phyloP scores from a whole-genome alignment of 768 basidiomycete species.

The Russula ochroleuca region DNA sequence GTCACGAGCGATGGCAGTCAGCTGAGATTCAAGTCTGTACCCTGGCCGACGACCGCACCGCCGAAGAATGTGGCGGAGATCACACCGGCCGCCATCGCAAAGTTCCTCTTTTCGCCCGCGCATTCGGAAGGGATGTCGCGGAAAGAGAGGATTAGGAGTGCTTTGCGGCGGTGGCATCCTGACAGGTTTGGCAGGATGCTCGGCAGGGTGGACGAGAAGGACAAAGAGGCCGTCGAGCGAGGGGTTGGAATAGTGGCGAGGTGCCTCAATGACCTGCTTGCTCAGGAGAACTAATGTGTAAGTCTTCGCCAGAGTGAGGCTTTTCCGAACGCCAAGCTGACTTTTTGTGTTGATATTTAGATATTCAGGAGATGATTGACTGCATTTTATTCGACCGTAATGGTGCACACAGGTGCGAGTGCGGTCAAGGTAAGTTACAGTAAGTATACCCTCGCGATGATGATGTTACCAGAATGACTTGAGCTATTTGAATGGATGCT shows the following conservation, averaged over 20 bases:
- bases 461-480: neutral
- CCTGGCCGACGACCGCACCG: constrained; percentile 58
- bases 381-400: neutral
- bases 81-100: constrained; percentile 47
- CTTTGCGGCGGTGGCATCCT: constrained; percentile 76
- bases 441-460: too few species aligned
- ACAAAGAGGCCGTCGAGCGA: constrained; percentile 52
- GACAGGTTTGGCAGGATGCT: constrained; percentile 65
- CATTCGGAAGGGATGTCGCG: constrained; percentile 56
- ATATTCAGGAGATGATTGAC: neutral
- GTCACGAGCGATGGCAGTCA: constrained; percentile 38
- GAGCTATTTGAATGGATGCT: neutral
- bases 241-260: constrained; percentile 63
- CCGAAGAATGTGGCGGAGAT: constrained; percentile 50
- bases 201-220: constrained; percentile 47
- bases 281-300: constrained; percentile 19
- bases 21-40: constrained; percentile 58
- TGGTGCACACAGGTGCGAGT: neutral
- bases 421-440: neutral
- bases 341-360: neutral
- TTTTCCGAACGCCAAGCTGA: neutral
- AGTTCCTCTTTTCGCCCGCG: constrained; percentile 59
- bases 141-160: constrained; percentile 62
- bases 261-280: constrained; percentile 32
- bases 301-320: neutral